phyloP scores from a whole-genome alignment of 768 basidiomycete genomes.

The Serendipita sp. region DNA sequence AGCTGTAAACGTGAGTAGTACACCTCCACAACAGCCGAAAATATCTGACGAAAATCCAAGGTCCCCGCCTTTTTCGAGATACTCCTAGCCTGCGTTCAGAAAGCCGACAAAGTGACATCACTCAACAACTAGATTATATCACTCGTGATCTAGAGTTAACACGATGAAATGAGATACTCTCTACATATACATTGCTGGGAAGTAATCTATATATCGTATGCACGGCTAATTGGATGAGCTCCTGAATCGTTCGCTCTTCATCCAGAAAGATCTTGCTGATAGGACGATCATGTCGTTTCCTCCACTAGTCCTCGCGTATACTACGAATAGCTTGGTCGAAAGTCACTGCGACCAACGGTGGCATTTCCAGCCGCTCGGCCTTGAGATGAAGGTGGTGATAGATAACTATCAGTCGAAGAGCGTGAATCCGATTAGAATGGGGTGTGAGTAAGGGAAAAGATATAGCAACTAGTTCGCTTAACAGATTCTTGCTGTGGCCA shows the following conservation, averaged over 20 bases:
- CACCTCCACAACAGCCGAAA: not conserved
- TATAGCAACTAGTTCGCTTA: not conserved
- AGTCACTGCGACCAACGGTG: slow-evolving; percentile 58
- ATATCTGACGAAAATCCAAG: slow-evolving; percentile 23
- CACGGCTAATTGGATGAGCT: not conserved
- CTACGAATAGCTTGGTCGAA: slow-evolving; percentile 78
- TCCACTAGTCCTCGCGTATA: slow-evolving; percentile 49
- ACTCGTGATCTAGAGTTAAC: not conserved
- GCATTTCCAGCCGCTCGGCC: slow-evolving; percentile 29
- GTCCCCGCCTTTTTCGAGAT: slow-evolving; percentile 49
- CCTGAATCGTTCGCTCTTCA: slow-evolving; percentile 25
- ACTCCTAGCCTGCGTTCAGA: slow-evolving; percentile 41
- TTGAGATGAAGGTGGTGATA: slow-evolving; percentile 24
- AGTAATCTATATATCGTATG: not conserved
- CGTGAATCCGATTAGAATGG: not conserved
- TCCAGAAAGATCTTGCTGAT: slow-evolving; percentile 73
- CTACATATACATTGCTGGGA: not conserved
- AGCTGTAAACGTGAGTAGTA: slow-evolving; percentile 41
- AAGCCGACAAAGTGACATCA: slow-evolving; percentile 45
- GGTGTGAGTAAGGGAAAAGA: too few relatives aligned
- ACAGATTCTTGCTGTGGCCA: too few relatives aligned
- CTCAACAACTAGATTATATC: slow-evolving; percentile 26
- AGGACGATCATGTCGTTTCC: slow-evolving; percentile 34
- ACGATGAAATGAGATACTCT: not conserved
- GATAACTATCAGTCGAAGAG: not conserved